Evolutionary conservation across 805 yeast genomes (phyloP).

Genomic region (Pichia nakasei): DNA sequence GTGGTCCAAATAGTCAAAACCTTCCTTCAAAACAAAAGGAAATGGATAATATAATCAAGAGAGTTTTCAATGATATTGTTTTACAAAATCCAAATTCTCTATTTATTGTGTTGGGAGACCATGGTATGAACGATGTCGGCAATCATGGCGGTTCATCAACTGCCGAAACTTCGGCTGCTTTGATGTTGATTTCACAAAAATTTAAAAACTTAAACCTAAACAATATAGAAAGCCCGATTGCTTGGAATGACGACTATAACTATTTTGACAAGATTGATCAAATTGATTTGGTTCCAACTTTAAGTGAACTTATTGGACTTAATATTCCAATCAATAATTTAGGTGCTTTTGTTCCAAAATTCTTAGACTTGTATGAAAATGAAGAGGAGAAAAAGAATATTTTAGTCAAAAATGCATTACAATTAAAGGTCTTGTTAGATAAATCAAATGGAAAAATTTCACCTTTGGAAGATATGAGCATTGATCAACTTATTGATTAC

Average conservation of each 20-base stretch:
- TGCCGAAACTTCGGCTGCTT: slow-evolving; percentile 87
- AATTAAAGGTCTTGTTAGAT: slow-evolving; percentile 39
- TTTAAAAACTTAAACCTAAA: slow-evolving; percentile 28
- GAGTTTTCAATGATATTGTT: slow-evolving; percentile 34
- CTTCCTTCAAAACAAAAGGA: slow-evolving; percentile 81
- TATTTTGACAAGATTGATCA: slow-evolving; percentile 53
- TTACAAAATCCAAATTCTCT: slow-evolving; percentile 39
- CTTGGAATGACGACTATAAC: slow-evolving; percentile 34
- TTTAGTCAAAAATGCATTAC: slow-evolving; percentile 49
- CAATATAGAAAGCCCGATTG: slow-evolving; percentile 31
- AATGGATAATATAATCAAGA: slow-evolving; percentile 64
- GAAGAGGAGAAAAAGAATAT: slow-evolving; percentile 28
- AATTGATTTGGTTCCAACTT: slow-evolving; percentile 65
- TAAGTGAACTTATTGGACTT: slow-evolving; percentile 50
- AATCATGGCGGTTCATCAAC: slow-evolving; percentile 94
- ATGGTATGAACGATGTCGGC: slow-evolving; percentile 93
- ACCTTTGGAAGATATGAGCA: slow-evolving; percentile 11
- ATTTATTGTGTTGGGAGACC: slow-evolving; percentile 80
- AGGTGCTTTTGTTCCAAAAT: slow-evolving; percentile 57
- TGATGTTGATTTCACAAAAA: slow-evolving; percentile 59
- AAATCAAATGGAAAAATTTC: slow-evolving; percentile 27
- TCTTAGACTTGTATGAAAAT: slow-evolving; percentile 43
- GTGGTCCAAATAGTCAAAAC: slow-evolving; percentile 74
- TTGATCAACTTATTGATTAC: slow-evolving; percentile 19
- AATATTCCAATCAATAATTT: slow-evolving; percentile 66